A percentile compares a stretch with the other conserved stretches of the same genome.
Evolutionary conservation across 495 filamentous ascomycete genomes (phyloP).

Genomic region (Trichocladium antarcticum): DNA sequence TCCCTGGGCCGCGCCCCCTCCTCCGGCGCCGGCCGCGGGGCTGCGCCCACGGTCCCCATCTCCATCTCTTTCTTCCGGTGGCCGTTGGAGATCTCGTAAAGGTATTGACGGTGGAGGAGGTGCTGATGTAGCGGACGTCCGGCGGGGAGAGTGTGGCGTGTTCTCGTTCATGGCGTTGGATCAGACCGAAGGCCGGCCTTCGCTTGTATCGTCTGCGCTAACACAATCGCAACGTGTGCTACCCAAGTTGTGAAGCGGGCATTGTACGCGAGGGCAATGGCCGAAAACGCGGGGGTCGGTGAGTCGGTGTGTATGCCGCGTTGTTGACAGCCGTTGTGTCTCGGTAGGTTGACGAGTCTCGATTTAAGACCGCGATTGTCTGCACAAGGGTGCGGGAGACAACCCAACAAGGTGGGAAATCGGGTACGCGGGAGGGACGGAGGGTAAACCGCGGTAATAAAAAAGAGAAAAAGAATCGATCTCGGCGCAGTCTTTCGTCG

Average conservation of each 20-base stretch:
- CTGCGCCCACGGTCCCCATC: conserved; percentile 16
- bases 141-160: conserved; percentile 23
- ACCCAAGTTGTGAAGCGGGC: conserved; percentile 3
- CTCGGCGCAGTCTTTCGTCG: background rate
- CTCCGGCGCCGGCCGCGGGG: background rate
- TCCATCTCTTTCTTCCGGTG: conserved; percentile 37
- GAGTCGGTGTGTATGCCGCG: too few species aligned
- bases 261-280: conserved; percentile 13
- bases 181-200: background rate
- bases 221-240: conserved; percentile 14
- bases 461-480: background rate
- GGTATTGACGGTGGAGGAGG: conserved; percentile 62
- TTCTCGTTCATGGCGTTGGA: conserved; percentile 19
- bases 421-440: too few species aligned
- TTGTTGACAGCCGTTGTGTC: too few species aligned
- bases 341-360: too few species aligned
- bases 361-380: too few species aligned
- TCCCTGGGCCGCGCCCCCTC: background rate
- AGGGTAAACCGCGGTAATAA: background rate
- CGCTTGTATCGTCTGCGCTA: conserved; percentile 14
- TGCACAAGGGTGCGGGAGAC: too few species aligned
- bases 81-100: conserved; percentile 63
- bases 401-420: too few species aligned
- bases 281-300: too few species aligned
- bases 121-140: conserved; percentile 20